phyloP scores from a whole-genome alignment of 495 filamentous ascomycete genomes.

The Monascus purpureus region DNA sequence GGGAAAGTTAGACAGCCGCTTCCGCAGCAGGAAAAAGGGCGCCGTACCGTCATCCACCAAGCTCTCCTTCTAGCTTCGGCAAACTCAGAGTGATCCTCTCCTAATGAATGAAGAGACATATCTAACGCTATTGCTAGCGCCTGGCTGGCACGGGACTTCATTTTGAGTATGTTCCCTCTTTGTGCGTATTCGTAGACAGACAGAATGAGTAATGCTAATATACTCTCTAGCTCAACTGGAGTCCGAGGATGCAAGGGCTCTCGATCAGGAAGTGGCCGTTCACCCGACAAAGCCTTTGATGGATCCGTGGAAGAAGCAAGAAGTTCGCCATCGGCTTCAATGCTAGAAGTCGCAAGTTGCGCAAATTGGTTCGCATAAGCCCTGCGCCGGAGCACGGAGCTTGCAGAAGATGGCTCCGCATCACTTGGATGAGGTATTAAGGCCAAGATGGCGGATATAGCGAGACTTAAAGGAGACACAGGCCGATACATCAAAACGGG shows the following conservation, averaged over 20 bases:
- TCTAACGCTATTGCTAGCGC: slow-evolving; percentile 40
- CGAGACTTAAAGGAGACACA: slow-evolving; percentile 39
- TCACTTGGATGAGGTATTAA: slow-evolving; percentile 41
- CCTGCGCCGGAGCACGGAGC: slow-evolving; percentile 34
- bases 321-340: slow-evolving; percentile 44
- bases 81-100: slow-evolving; percentile 30
- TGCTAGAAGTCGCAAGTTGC: slow-evolving; percentile 35
- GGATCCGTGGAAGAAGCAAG: slow-evolving; percentile 39
- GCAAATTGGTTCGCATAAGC: slow-evolving; percentile 41
- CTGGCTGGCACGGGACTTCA: slow-evolving; percentile 44
- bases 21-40: neutral
- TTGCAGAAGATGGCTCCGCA: slow-evolving; percentile 25
- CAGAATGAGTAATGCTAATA: slow-evolving; percentile 41
- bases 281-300: slow-evolving; percentile 33
- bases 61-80: slow-evolving; percentile 40
- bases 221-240: slow-evolving; percentile 38
- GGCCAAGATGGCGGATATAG: slow-evolving; percentile 40
- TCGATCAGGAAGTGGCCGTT: slow-evolving; percentile 26
- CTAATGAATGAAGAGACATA: slow-evolving; percentile 34
- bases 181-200: slow-evolving; percentile 48
- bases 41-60: slow-evolving; percentile 49
- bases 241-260: slow-evolving; percentile 35
- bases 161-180: slow-evolving; percentile 46
- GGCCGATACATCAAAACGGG: slow-evolving; percentile 28
- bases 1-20: slow-evolving; percentile 4